These are phyloP conservation scores for Ceratocystis colombiana DNA, from an alignment of 2,329 filamentous ascomycete genomes.

Conservation along the genomic window DNA sequence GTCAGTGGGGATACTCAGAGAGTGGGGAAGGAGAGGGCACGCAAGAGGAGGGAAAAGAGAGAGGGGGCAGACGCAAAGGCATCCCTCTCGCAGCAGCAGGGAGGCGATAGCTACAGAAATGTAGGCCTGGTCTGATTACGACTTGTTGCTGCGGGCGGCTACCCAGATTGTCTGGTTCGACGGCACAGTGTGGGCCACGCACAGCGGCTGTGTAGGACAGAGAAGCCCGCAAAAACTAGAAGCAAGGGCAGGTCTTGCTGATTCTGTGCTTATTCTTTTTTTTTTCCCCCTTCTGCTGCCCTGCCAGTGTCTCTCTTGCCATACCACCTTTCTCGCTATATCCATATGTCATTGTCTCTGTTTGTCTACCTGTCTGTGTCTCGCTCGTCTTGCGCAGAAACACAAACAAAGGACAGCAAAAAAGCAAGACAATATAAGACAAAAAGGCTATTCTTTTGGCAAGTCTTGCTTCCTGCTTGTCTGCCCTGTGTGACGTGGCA, in stretches of 20 bases:
- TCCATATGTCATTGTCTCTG: background rate
- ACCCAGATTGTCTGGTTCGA: background rate
- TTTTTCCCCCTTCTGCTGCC: background rate
- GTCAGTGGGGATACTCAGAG: background rate
- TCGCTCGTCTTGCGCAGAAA: slow-evolving; percentile 10
- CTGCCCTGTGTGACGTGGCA: background rate
- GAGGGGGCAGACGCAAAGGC: background rate
- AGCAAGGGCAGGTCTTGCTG: background rate
- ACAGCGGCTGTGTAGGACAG: background rate
- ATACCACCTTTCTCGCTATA: background rate
- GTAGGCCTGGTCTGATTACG: background rate
- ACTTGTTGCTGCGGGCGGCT: background rate
- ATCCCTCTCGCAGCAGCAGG: background rate
- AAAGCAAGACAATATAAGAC: slow-evolving; percentile 1
- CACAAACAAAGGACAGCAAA: background rate
- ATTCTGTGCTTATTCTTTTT: background rate
- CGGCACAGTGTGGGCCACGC: background rate
- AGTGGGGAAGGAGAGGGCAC: background rate
- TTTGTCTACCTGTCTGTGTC: background rate
- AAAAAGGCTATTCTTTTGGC: background rate
- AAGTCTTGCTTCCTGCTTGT: background rate
- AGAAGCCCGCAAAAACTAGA: background rate
- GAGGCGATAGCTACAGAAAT: background rate
- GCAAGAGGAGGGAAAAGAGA: background rate
- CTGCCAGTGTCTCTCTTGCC: background rate